Base-by-base conservation (phyloP, 176 grass and related monocot genomes). In the Carex parvula region DNA sequence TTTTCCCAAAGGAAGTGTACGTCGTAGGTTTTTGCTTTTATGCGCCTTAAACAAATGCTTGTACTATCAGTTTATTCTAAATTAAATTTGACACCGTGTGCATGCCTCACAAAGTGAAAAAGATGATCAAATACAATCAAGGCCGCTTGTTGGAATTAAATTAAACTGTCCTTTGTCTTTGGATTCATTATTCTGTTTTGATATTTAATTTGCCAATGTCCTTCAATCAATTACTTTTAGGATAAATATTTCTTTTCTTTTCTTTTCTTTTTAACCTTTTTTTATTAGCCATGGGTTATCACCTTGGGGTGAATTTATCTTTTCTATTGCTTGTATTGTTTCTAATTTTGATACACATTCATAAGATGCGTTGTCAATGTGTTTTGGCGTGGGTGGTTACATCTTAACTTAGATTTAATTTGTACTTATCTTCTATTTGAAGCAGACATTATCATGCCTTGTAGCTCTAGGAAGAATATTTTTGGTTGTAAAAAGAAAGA, bases 351-450 rank as follows among this genome's bases (percentile, higher is more conserved):
- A 39, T 39, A 41, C 13, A 69, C 26, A 14, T 69, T 67, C 32
- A 37, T 73, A 50, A 48, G 41, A 73, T 48, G 69, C n/a, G 69
- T 12, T 72, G 69, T 48, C 69, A 21, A 22, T 21, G 9, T 73
- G 3, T n/a, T 52, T 73, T 14, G 33, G 35, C 18, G 13, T 11
- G 11, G 4, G 5, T 55, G 46, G 22, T 76, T 76, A 76, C 72
- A 54, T 29, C 5, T 74, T 29, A 52, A 21, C 21, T 76, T 76
- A 53, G 21, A 46, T 15, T 76, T 54, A 76, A 29, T 48, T 22
- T 76, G 22, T 76, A 48, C 48, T 29, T 29, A 76, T 53, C 22
- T 76, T 76, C 12, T 30, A 76, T 26, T 75, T 75, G 46, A 75
- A 46, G 70, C 12, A 50, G 41, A 50, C 70, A 73, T 73, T 39